phyloP scores from a whole-genome alignment of 805 yeast species.

The Spathaspora sp. region DNA sequence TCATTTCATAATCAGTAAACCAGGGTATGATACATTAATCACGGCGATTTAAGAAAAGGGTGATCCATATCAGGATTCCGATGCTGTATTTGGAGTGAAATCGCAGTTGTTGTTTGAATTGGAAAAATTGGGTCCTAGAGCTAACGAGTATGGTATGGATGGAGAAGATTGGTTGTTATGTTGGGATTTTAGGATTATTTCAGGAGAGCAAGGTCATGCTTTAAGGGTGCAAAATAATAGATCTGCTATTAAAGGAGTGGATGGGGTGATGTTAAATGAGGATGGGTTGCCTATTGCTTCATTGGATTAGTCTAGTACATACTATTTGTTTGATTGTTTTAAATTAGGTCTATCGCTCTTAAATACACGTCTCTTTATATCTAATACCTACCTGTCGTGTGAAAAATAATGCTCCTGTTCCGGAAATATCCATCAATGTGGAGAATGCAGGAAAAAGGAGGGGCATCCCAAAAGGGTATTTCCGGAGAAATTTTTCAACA shows the following conservation, averaged over 20 bases:
- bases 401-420: too few relatives aligned
- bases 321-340: background rate
- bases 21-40: constrained; percentile 16
- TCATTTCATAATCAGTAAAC: constrained; percentile 17
- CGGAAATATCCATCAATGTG: background rate
- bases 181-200: constrained; percentile 16
- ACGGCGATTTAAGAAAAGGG: constrained; percentile 18
- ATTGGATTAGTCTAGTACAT: background rate
- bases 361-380: too few relatives aligned
- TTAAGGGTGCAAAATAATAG: constrained; percentile 7
- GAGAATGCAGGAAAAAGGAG: background rate
- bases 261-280: constrained; percentile 9
- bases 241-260: constrained; percentile 9
- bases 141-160: constrained; percentile 13
- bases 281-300: constrained; percentile 16
- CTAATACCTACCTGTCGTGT: too few relatives aligned
- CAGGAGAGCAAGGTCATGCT: constrained; percentile 10
- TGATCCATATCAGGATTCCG: constrained; percentile 17
- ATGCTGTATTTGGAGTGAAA: constrained; percentile 20
- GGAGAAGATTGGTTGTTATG: constrained; percentile 16
- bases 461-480: background rate
- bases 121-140: constrained; percentile 13
- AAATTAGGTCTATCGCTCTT: too few relatives aligned
- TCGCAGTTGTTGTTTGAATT: constrained; percentile 11
- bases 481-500: background rate